Evolutionary conservation across 1,284 basidiomycete genomes (phyloP), one percentile per base, ranked within the genome.

Genomic region (Microbotryomycetes sp.): DNA sequence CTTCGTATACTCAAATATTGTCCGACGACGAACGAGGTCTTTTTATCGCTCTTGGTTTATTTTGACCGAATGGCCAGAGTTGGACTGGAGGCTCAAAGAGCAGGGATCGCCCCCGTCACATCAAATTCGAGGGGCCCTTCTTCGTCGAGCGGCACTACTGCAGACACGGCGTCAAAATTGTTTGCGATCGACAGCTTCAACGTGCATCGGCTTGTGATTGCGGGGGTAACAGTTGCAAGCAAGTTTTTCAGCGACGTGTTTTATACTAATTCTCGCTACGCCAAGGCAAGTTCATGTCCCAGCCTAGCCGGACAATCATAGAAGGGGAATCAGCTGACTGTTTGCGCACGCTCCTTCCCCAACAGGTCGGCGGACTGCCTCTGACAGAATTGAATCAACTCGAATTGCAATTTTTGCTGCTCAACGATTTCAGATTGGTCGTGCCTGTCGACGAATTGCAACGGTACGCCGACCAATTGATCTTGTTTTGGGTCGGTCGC

Each of bases 161-260:
- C 35, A 18, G 9, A 9, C 9, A 41, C 45, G 72, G 74, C 49
- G 59, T 65, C 49, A 31, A 49, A 24, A 29, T 46, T 60, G 1
- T 96, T 98, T 72, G 88, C 93, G 21, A 97, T 98, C 73, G 94
- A 98, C 77, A 90, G 88, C 62, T 98, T 87, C 78, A 98, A 98
- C 73, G 88, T 98, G 27, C 94, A 98, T 76, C 83, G 91, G 30
- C 79, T 98, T 50, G 89, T 98, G 71, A 97, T 98, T 68, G 93
- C 94, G 1, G 94, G 94, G 3, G 88, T 98, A 27, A 97, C 94
- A 3, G 94, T 98, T 9, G 93, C 94, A 21, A 92, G 89, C 79
- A 98, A 98, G 76, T 98, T 98, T 76, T 97, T 97, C 75, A 91
- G 88, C 62, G 94, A 98, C 75, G 92, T 98, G 11, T 98, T 98